These are phyloP conservation scores for Microcera coccophila DNA, from an alignment of 2,329 filamentous ascomycete species.

Conservation along the genomic window DNA sequence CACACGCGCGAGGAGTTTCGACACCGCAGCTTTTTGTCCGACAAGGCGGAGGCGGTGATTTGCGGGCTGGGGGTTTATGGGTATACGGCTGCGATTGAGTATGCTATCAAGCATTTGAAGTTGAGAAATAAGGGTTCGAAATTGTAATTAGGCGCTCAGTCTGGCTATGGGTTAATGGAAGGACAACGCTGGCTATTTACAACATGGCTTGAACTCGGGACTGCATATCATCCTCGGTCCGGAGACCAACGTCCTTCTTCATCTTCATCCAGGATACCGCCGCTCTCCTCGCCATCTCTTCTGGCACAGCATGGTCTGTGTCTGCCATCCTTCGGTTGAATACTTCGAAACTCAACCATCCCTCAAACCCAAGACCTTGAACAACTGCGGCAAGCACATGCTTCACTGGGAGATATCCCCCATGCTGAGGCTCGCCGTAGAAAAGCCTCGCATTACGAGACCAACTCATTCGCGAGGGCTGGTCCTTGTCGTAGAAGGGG, in stretches of 20 bases:
- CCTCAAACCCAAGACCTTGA: slow-evolving; percentile 60
- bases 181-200: slow-evolving; percentile 14
- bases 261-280: slow-evolving; percentile 50
- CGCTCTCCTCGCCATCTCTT: slow-evolving; percentile 53
- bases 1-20: slow-evolving; percentile 67
- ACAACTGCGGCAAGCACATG: slow-evolving; percentile 60
- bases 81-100: slow-evolving; percentile 59
- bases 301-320: slow-evolving; percentile 60
- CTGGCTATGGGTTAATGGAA: neutral
- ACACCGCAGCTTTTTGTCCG: slow-evolving; percentile 67
- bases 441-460: slow-evolving; percentile 64
- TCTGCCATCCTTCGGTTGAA: slow-evolving; percentile 45
- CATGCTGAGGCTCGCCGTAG: slow-evolving; percentile 52
- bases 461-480: slow-evolving; percentile 67
- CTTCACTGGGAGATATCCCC: slow-evolving; percentile 64
- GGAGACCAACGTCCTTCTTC: slow-evolving; percentile 34
- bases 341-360: slow-evolving; percentile 69
- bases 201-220: slow-evolving; percentile 33
- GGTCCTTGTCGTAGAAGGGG: slow-evolving; percentile 31
- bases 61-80: slow-evolving; percentile 63
- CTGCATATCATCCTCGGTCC: slow-evolving; percentile 20
- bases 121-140: slow-evolving; percentile 26
- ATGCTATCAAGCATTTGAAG: slow-evolving; percentile 45
- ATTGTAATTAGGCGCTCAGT: slow-evolving; percentile 7
- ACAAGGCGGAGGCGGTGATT: slow-evolving; percentile 72